Evolutionary conservation across 805 yeast species (phyloP), one percentile per base, ranked within the genome.

Genomic region (Teunomyces tritomae): DNA sequence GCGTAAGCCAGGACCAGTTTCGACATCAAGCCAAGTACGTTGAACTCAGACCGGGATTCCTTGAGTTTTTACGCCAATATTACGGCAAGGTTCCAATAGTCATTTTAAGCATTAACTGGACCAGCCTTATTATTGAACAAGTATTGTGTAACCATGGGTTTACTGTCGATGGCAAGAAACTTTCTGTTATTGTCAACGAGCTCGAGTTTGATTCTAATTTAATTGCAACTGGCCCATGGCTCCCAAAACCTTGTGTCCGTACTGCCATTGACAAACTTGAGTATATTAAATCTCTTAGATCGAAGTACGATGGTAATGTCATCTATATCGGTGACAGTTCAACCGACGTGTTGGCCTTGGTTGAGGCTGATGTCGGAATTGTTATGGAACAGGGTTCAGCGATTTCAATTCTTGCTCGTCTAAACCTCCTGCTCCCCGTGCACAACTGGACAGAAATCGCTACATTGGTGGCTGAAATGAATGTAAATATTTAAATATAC

Each of bases 91-190:
- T 73, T 2, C 78, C 79, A 0, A 61, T 78, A 1, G 61, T 65
- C 7, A 67, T 84, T 1, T 54, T 83, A 28, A 83, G 87, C 54
- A 80, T 83, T 41, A 83, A 83, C 59, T 84, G 89, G 89, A 77
- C 85, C 6, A 68, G 73, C 1, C 16, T 65, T 9, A 64, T 82
- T 14, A 82, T 84, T 40, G 57, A 61, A 27, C 64, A 65, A 40
- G 63, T 68, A 3, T 54, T 70, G 14, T 13, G 39, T 2, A 33
- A 17, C 1, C 55, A 62, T 30, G 66, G 66, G 0, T 34, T 65
- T 27, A 28, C 28, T 1, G 51, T 50, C 3, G 49, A 49, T 53
- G 59, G 28, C 34, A 54, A 45, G 5, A 48, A 62, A 10, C 51
- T 73, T 5, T 48, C 52, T 6, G 68, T 82, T 2, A 48, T 74